Conservation (phyloP, 2,329 filamentous ascomycete genomes). For the Acarospora socialis region DNA sequence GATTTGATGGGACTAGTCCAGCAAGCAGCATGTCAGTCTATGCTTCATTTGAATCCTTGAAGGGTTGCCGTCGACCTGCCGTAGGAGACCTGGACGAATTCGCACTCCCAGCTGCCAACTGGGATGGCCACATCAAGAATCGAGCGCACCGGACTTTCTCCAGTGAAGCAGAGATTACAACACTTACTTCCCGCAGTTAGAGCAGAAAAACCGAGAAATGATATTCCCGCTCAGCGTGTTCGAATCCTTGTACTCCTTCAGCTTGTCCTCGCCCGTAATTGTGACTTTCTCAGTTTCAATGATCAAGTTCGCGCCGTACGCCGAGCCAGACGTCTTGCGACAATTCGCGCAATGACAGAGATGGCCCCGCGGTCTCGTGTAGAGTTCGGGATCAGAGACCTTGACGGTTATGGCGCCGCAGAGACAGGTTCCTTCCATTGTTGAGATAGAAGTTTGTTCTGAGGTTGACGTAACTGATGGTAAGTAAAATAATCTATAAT, state of each 20-base stretch:
- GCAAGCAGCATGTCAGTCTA: too few relatives aligned
- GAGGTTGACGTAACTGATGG: too few relatives aligned
- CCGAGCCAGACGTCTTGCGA: conserved; percentile 33
- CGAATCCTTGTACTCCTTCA: conserved; percentile 32
- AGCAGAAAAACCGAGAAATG: conserved; percentile 32
- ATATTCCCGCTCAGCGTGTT: conserved; percentile 33
- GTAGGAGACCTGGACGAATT: too few relatives aligned
- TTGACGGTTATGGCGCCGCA: conserved; percentile 35
- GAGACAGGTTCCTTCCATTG: conserved; percentile 28
- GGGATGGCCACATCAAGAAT: too few relatives aligned
- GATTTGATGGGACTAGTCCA: conserved; percentile 32
- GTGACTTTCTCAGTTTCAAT: conserved; percentile 29
- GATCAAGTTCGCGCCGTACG: conserved; percentile 17
- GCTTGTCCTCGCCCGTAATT: conserved; percentile 28
- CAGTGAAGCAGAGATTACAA: too few relatives aligned
- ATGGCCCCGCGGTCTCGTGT: conserved; percentile 30
- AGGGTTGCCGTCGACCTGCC: too few relatives aligned
- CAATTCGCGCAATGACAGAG: conserved; percentile 40
- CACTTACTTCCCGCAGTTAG: conserved; percentile 31
- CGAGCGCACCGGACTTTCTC: not conserved
- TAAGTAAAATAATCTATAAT: too few relatives aligned
- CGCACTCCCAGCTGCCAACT: too few relatives aligned
- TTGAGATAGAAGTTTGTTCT: too few relatives aligned
- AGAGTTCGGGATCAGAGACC: conserved; percentile 34
- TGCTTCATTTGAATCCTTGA: not conserved